phyloP scores from a whole-genome alignment of 2,329 filamentous ascomycete genomes.

The Pezizomycotina sp. region DNA sequence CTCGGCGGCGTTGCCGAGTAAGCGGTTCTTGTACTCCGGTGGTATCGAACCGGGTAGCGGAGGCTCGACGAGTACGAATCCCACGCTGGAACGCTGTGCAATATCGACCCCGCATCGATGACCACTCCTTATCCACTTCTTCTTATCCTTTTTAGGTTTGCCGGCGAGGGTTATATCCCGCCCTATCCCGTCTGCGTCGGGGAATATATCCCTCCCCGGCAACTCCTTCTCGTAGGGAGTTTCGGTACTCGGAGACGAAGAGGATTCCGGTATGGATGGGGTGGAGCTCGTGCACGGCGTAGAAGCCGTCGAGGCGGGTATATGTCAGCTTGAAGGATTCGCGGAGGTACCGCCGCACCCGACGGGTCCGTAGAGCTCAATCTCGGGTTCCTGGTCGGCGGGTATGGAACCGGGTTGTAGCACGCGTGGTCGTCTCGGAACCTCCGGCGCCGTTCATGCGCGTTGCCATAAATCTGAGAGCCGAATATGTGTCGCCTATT shows the following conservation, averaged over 20 bases:
- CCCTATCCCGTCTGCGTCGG: slow-evolving; percentile 19
- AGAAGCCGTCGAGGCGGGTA: slow-evolving; percentile 17
- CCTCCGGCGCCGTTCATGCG: slow-evolving; percentile 22
- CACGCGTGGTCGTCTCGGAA: no score
- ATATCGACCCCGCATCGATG: slow-evolving; percentile 21
- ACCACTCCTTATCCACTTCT: no score
- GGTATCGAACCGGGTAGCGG: slow-evolving; percentile 21
- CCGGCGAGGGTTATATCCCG: slow-evolving; percentile 7
- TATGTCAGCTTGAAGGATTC: slow-evolving; percentile 19
- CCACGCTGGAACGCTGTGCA: slow-evolving; percentile 21
- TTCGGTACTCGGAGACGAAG: background rate
- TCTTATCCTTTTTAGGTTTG: slow-evolving; percentile 13
- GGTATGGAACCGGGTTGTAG: no score
- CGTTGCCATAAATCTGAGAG: slow-evolving; percentile 21
- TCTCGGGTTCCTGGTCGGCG: slow-evolving; percentile 9
- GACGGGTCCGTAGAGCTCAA: slow-evolving; percentile 22
- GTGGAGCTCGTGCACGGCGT: slow-evolving; percentile 22
- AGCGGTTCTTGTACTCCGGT: slow-evolving; percentile 16
- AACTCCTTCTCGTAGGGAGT: slow-evolving; percentile 3
- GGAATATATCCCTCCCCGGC: slow-evolving; percentile 12
- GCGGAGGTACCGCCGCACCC: slow-evolving; percentile 22
- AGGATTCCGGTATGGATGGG: slow-evolving; percentile 1
- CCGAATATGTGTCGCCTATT: slow-evolving; percentile 23
- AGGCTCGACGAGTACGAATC: slow-evolving; percentile 21
- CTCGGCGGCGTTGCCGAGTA: slow-evolving; percentile 17